phyloP scores from a whole-genome alignment of 768 basidiomycete genomes.

The Russula brevipes region DNA sequence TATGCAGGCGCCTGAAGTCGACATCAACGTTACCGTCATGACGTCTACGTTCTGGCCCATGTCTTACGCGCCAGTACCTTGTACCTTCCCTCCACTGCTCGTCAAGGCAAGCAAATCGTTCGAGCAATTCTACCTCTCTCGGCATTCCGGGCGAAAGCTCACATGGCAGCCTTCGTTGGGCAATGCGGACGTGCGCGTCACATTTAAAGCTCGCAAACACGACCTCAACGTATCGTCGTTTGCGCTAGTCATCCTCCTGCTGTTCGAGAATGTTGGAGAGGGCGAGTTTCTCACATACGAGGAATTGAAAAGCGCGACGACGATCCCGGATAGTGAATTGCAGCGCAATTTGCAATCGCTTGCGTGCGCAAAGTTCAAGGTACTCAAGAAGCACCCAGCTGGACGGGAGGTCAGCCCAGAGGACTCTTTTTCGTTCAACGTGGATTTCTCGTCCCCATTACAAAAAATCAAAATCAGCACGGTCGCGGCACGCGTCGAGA shows the following conservation, averaged over 20 bases:
- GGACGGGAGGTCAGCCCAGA: slow-evolving; percentile 70
- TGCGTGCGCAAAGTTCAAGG: slow-evolving; percentile 90
- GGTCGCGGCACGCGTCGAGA: slow-evolving; percentile 84
- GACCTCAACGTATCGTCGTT: slow-evolving; percentile 93
- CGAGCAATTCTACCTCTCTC: slow-evolving; percentile 82
- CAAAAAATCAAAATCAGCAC: slow-evolving; percentile 93
- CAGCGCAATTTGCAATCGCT: slow-evolving; percentile 93
- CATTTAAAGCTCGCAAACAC: slow-evolving; percentile 74
- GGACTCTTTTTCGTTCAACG: slow-evolving; percentile 90
- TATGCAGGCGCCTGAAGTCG: slow-evolving; percentile 62
- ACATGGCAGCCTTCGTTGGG: slow-evolving; percentile 91
- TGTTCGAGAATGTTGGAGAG: slow-evolving; percentile 71
- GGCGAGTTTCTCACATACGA: slow-evolving; percentile 72
- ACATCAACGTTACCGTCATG: slow-evolving; percentile 87
- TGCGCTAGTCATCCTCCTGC: slow-evolving; percentile 77
- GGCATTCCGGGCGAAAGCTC: slow-evolving; percentile 84
- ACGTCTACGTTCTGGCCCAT: slow-evolving; percentile 97
- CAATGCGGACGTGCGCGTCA: slow-evolving; percentile 79
- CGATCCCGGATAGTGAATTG: slow-evolving; percentile 70
- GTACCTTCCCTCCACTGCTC: slow-evolving; percentile 63
- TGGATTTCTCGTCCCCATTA: slow-evolving; percentile 69
- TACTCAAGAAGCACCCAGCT: slow-evolving; percentile 86
- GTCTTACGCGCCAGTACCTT: slow-evolving; percentile 56
- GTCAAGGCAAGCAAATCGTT: slow-evolving; percentile 66
- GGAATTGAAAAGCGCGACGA: slow-evolving; percentile 74